phyloP scores from a whole-genome alignment of 306 rosid species.

The Fragaria vesca region DNA sequence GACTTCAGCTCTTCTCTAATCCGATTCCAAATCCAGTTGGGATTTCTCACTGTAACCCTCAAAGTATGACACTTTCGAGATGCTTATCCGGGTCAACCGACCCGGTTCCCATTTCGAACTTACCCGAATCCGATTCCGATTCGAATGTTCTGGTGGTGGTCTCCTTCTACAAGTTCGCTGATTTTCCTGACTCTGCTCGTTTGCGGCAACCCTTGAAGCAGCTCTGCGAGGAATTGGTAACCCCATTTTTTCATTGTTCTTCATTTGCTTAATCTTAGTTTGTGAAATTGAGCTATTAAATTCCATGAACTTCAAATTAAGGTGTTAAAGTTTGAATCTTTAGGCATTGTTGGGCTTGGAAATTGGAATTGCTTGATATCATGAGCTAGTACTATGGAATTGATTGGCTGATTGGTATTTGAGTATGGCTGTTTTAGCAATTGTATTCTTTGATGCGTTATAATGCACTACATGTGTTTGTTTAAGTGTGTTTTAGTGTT shows the following conservation, averaged over 20 bases:
- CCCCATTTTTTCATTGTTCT: not conserved
- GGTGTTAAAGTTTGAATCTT: slow-evolving; percentile 8
- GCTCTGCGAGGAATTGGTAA: slow-evolving; percentile 83
- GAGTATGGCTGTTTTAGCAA: no score
- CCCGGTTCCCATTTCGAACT: slow-evolving; percentile 27
- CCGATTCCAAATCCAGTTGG: not conserved
- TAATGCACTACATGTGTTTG: not conserved
- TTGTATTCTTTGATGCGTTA: not conserved
- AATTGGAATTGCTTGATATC: not conserved
- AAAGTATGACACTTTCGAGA: slow-evolving; percentile 54
- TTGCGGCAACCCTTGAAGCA: slow-evolving; percentile 76
- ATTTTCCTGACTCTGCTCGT: slow-evolving; percentile 68
- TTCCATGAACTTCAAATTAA: not conserved
- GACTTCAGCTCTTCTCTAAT: not conserved
- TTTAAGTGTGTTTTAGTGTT: not conserved
- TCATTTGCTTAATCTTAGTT: not conserved
- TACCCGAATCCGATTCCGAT: slow-evolving; percentile 16
- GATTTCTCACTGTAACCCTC: slow-evolving; percentile 27
- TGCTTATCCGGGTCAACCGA: slow-evolving; percentile 33
- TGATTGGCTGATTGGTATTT: not conserved
- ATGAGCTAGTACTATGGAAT: not conserved
- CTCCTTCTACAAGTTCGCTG: slow-evolving; percentile 88
- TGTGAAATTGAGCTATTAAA: not conserved
- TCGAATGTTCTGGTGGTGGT: slow-evolving; percentile 61
- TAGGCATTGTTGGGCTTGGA: not conserved